Conservation (phyloP, 2,329 filamentous ascomycete species). For the Elsinoe batatas region DNA sequence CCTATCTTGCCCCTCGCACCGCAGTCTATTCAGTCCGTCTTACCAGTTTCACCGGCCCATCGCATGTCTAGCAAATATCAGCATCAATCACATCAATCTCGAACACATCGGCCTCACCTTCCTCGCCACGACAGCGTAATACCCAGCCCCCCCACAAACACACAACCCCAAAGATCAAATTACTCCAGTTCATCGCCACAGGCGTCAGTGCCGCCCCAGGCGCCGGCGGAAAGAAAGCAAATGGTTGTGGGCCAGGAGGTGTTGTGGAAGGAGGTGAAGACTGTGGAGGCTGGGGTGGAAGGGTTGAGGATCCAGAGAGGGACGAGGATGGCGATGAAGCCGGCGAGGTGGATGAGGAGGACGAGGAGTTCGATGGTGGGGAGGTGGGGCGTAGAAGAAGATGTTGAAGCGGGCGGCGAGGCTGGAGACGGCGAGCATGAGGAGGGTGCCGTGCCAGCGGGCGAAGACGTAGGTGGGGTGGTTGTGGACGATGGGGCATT, state of each 20-base stretch:
- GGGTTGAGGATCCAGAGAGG: slow-evolving; percentile 25
- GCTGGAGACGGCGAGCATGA: slow-evolving; percentile 29
- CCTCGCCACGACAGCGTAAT: not conserved
- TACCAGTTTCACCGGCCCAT: not conserved
- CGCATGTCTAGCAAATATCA: not conserved
- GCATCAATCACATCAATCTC: not conserved
- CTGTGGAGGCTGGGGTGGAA: slow-evolving; percentile 21
- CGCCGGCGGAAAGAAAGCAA: slow-evolving; percentile 35
- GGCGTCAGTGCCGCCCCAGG: slow-evolving; percentile 20
- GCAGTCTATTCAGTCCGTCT: not conserved
- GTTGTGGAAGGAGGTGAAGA: slow-evolving; percentile 25
- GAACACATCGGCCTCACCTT: not conserved
- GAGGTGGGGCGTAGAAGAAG: slow-evolving; percentile 29
- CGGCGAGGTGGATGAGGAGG: slow-evolving; percentile 15
- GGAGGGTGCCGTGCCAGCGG: slow-evolving; percentile 33
- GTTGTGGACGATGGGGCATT: slow-evolving; percentile 27
- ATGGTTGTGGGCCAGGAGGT: slow-evolving; percentile 28
- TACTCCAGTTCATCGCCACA: slow-evolving; percentile 13
- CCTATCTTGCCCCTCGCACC: not conserved
- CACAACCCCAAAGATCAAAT: slow-evolving; percentile 21
- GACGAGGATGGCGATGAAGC: slow-evolving; percentile 16
- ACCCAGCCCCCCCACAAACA: not conserved
- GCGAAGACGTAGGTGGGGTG: slow-evolving; percentile 26
- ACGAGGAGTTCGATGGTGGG: slow-evolving; percentile 32
- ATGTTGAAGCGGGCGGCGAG: slow-evolving; percentile 35